A percentile compares a stretch with the other conserved stretches of the same genome.
Conservation (phyloP, 2,329 filamentous ascomycete genomes). For the Alternaria dauci region DNA sequence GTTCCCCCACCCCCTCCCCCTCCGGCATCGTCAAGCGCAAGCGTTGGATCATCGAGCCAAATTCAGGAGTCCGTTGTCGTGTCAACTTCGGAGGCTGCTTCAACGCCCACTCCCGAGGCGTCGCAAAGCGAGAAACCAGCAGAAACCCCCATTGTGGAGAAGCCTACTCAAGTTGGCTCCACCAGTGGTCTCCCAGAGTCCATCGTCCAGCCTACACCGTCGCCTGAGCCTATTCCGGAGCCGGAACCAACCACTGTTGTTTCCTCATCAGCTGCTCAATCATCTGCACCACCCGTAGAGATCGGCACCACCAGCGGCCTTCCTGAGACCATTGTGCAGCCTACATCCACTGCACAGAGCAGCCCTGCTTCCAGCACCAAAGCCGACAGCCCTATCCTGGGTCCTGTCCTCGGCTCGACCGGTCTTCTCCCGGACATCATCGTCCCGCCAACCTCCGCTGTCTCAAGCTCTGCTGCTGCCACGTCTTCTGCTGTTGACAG, state of each 20-base stretch:
- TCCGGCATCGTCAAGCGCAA: not conserved
- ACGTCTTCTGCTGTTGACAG: slow-evolving; percentile 1
- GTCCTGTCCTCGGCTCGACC: slow-evolving; percentile 13
- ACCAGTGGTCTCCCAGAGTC: slow-evolving; percentile 25
- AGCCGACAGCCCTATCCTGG: not conserved
- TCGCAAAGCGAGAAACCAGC: slow-evolving; percentile 2
- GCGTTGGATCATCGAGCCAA: not conserved
- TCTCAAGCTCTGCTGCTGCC: slow-evolving; percentile 1
- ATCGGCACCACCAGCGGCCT: slow-evolving; percentile 26
- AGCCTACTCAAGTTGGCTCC: slow-evolving; percentile 13
- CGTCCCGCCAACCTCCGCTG: slow-evolving; percentile 10
- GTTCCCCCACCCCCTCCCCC: slow-evolving; percentile 7
- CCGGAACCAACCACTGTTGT: slow-evolving; percentile 5
- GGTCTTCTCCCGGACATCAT: slow-evolving; percentile 17
- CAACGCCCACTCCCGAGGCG: slow-evolving; percentile 14
- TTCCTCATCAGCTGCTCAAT: slow-evolving; percentile 6
- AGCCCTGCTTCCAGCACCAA: not conserved
- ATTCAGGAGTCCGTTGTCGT: not conserved
- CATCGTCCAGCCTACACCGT: slow-evolving; percentile 23
- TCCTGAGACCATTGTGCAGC: slow-evolving; percentile 16
- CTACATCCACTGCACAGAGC: slow-evolving; percentile 9
- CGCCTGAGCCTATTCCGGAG: slow-evolving; percentile 11
- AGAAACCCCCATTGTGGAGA: slow-evolving; percentile 1
- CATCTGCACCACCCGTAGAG: not conserved
- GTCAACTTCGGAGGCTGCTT: slow-evolving; percentile 1